Base-by-base conservation (phyloP, 129 eudicot genomes). In the Flaveria brownii region DNA sequence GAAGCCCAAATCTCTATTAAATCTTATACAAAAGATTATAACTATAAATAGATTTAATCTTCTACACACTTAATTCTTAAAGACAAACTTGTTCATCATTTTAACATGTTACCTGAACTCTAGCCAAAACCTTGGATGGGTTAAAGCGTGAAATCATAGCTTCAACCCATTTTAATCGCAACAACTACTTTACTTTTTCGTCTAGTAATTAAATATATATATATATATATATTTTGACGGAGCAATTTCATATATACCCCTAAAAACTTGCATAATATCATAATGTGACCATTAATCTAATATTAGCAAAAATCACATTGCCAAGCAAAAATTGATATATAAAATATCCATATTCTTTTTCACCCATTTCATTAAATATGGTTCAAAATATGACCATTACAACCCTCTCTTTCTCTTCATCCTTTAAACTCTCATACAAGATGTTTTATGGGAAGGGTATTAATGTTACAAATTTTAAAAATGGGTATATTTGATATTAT, bases 51-150 rank as follows among this genome's bases (percentile, higher is more conserved):
- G 30, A 26, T 50, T 14, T 33, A 65, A 26, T 59, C 36, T 30
- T 75, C 69, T 62, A 75, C 47, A 26, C 47, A 33, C 33, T 59
- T 57, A 30, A 56, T 42, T 52, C 25, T 52, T 5, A 52, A 52
- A 52, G 60, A 52, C 60, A 52, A 52, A 52, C 22, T 52, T 52
- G 22, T 52, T 52, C 7, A 52, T 52, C 60, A 52, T 52, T 52
- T 52, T 52, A n/a, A 17, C 22, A 52, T 52, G 54, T 3, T 49
- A 49, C 17, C 16, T 49, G 54, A 49, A 52, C 60, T 52, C 60
- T 52, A 17, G 60, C 60, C 23, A 6, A 52, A 52, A n/a, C 60
- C 39, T 16, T 9, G 9, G 60, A 52, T 52, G 25, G 22, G 60
- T 52, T 52, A 25, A 52, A 52, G 60, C 10, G 2, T 16, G 17